Evolutionary conservation across 192 early-diverging fungal species (phyloP).

Genomic region (Rhizoclosmatium sp.): DNA sequence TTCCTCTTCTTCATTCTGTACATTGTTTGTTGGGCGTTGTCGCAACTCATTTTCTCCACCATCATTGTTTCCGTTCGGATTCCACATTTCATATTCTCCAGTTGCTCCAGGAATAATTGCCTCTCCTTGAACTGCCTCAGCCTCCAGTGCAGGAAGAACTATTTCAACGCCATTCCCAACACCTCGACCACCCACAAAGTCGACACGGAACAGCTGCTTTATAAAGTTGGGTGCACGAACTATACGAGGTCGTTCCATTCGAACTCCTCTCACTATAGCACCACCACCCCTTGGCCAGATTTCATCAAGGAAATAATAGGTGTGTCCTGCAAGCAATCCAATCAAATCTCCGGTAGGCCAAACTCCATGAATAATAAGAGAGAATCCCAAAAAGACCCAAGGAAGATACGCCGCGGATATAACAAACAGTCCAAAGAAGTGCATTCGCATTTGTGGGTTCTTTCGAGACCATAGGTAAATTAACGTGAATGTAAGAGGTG

Average conservation of each 20-base stretch:
- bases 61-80: conserved; percentile 11
- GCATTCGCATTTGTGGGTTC: conserved; percentile 88
- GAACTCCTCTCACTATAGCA: not conserved
- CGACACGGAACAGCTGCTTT: conserved; percentile 8
- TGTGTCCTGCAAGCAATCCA: conserved; percentile 89
- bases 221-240: conserved; percentile 36
- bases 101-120: conserved; percentile 19
- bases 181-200: not conserved
- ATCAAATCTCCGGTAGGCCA: conserved; percentile 83
- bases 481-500: conserved; percentile 82
- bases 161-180: not conserved
- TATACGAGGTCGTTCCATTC: conserved; percentile 29
- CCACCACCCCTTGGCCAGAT: conserved; percentile 78
- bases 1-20: not conserved
- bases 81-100: conserved; percentile 36
- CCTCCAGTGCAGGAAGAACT: not conserved
- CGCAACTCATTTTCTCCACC: not conserved
- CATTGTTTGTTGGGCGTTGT: not conserved
- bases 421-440: conserved; percentile 90
- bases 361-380: conserved; percentile 75
- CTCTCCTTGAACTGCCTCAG: not conserved
- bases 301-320: conserved; percentile 95
- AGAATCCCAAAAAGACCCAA: conserved; percentile 90
- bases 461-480: conserved; percentile 98
- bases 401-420: conserved; percentile 93